Conservation (phyloP, 2,329 filamentous ascomycete genomes). For the Penicillium freii region DNA sequence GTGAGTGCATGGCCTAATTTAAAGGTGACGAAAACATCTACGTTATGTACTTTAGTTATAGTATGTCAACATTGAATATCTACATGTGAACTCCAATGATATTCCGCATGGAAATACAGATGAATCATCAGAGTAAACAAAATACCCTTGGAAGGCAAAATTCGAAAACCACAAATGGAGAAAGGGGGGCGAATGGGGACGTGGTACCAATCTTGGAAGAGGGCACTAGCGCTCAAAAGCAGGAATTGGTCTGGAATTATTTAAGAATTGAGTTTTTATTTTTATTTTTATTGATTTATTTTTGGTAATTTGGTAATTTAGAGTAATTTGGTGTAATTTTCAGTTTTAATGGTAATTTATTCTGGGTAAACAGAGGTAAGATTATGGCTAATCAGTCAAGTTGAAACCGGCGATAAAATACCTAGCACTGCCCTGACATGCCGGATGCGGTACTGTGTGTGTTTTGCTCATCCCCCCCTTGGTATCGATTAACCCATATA, state of each 20-base stretch:
- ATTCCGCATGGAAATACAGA: not conserved
- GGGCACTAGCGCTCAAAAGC: constrained; percentile 8
- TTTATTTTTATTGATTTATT: not conserved
- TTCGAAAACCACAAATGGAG: constrained; percentile 8
- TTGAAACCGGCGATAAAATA: constrained; percentile 1
- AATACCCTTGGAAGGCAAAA: not conserved
- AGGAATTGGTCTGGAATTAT: constrained; percentile 12
- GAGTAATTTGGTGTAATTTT: not conserved
- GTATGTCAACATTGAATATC: not conserved
- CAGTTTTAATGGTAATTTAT: not conserved
- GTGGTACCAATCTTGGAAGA: not conserved
- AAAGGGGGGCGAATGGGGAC: constrained; percentile 11
- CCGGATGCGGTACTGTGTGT: constrained; percentile 24
- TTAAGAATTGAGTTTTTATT: not conserved
- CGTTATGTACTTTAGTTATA: not conserved
- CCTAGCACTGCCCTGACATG: not conserved
- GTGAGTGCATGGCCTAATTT: not conserved
- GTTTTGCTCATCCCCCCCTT: constrained; percentile 10
- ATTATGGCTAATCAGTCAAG: not conserved
- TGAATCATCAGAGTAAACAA: not conserved
- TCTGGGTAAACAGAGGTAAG: not conserved
- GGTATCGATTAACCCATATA: constrained; percentile 9
- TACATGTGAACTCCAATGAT: not conserved
- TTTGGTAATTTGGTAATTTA: not conserved
- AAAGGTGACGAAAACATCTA: not conserved